Evolutionary conservation across 352 stramenopile species (phyloP), one percentile per base, ranked within the genome.

Genomic region (Phytophthora vignae): DNA sequence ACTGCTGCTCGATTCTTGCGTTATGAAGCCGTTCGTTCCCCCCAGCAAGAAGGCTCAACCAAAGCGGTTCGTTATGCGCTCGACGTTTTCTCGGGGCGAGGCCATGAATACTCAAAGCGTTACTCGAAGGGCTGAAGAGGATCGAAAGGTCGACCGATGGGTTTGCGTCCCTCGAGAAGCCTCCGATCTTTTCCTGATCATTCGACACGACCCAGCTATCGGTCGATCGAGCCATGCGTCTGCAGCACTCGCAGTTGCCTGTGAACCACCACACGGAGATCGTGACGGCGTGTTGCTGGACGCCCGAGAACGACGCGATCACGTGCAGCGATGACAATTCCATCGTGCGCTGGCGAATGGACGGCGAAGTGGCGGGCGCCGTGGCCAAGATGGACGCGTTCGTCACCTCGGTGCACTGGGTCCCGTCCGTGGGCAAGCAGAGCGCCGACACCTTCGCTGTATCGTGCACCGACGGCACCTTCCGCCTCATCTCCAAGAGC

Each of bases 391-490:
- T 87, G 74, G 89, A 96, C 33, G 84, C 79, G 5, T 96, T 88
- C 65, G 85, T 96, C 46, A 96, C 89, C 1, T 82, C 81, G 1
- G 74, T 95, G 40, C 85, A 95, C 74, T 96, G 89, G 89, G 76
- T 93, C 33, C 89, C 89, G 10, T 94, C 87, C 12, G 81, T 93
- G 44, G 89, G 89, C 44, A 94, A 96, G 75, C 88, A 95, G 59
- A 85, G 75, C 10, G 86, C 86, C 21, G 89, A 96, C 57, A 93
- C 86, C 0, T 96, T 98, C 63, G 95, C 92, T 7, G 81, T 98
- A 38, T 85, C 88, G 3, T 98, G 95, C 77, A 97, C 91, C 2
- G 95, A 98, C 61, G 89, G 93, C 29, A 97, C 89, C 0, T 90
- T 98, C 17, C 88, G 92, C 0, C 69, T 98, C 48, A 85, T 98